phyloP scores from a whole-genome alignment of 305 asterid genomes.

The Fraxinus latifolia region DNA sequence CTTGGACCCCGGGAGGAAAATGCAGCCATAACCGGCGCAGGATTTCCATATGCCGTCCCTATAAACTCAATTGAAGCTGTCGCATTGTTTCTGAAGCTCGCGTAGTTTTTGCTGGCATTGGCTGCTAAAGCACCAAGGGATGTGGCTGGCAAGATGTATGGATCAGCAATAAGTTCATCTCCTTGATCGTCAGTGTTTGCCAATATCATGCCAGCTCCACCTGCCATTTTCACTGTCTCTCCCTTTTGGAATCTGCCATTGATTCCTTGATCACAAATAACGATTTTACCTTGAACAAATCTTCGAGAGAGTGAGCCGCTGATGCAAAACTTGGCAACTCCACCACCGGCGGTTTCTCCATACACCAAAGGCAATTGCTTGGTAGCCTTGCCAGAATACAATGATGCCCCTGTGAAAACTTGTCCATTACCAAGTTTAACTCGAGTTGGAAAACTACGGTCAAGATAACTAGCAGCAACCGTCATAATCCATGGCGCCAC shows the following conservation, averaged over 20 bases:
- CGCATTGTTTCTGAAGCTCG: slow-evolving; percentile 33
- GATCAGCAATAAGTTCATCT: slow-evolving; percentile 56
- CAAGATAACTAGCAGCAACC: slow-evolving; percentile 64
- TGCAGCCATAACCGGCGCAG: slow-evolving; percentile 61
- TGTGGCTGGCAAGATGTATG: slow-evolving; percentile 56
- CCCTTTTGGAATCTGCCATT: slow-evolving; percentile 54
- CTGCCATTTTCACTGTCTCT: slow-evolving; percentile 50
- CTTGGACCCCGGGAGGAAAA: slow-evolving; percentile 81
- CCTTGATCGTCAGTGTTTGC: slow-evolving; percentile 44
- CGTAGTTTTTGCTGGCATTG: slow-evolving; percentile 36
- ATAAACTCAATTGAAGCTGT: slow-evolving; percentile 43
- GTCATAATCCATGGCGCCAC: slow-evolving; percentile 77
- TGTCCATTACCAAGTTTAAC: slow-evolving; percentile 47
- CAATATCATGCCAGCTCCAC: slow-evolving; percentile 66
- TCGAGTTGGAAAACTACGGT: slow-evolving; percentile 44
- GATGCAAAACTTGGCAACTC: slow-evolving; percentile 43
- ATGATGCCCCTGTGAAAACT: slow-evolving; percentile 48
- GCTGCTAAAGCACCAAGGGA: slow-evolving; percentile 48
- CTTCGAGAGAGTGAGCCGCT: slow-evolving; percentile 38
- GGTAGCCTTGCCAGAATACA: slow-evolving; percentile 45
- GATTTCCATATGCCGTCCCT: slow-evolving; percentile 43
- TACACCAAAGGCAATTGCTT: slow-evolving; percentile 38
- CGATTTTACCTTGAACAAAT: slow-evolving; percentile 56
- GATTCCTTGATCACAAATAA: slow-evolving; percentile 58
- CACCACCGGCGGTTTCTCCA: slow-evolving; percentile 38